phyloP scores from a whole-genome alignment of 2,329 filamentous ascomycete genomes.

The Escovopsis sp. region DNA sequence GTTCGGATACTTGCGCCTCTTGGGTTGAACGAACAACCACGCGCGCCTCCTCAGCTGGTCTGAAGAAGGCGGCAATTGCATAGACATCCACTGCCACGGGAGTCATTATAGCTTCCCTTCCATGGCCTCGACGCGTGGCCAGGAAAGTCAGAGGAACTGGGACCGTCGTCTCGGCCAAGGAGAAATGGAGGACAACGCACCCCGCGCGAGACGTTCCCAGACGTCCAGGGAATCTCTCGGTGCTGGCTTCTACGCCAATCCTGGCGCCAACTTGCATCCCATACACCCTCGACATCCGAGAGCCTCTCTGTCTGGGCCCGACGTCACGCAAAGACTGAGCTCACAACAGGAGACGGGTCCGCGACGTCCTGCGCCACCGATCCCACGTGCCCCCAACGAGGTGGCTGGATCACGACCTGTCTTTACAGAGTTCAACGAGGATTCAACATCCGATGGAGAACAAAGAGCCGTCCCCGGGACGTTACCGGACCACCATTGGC shows the following conservation, averaged over 20 bases:
- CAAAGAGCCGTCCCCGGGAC: conserved; percentile 38
- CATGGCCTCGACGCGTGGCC: background rate
- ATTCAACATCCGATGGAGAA: conserved; percentile 9
- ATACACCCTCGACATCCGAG: conserved; percentile 8
- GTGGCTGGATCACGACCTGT: conserved; percentile 4
- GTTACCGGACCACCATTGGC: conserved; percentile 39
- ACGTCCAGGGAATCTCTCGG: no score
- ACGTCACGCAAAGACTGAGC: conserved; percentile 12
- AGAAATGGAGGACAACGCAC: conserved; percentile 32
- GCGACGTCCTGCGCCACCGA: conserved; percentile 1
- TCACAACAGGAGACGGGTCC: conserved; percentile 1
- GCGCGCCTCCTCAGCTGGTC: background rate
- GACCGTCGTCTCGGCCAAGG: conserved; percentile 40
- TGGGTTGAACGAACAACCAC: background rate
- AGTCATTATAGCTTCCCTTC: background rate
- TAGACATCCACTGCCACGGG: background rate
- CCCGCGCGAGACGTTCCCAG: conserved; percentile 31
- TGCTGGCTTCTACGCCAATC: conserved; percentile 19
- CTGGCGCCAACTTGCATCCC: background rate
- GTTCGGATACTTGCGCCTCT: no score
- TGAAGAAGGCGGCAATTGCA: background rate
- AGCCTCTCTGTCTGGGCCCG: conserved; percentile 4
- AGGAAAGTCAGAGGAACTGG: conserved; percentile 8
- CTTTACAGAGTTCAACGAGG: conserved; percentile 9
- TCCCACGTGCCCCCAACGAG: background rate